These are phyloP conservation scores for Babesia bovis DNA, from an alignment of 169 alveolate species.

Conservation along the genomic window DNA sequence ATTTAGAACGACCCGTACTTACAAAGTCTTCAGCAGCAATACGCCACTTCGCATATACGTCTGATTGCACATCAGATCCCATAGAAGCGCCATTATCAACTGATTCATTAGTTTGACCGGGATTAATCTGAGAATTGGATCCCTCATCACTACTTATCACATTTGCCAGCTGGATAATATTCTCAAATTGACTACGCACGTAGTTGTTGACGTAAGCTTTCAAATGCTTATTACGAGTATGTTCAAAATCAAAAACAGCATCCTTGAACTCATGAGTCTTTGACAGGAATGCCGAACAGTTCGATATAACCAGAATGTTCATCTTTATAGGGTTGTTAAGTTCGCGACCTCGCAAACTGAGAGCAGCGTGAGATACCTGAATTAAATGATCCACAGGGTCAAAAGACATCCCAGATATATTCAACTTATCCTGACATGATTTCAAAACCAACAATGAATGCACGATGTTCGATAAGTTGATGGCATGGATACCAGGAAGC, in stretches of 20 bases:
- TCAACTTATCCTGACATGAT: neutral
- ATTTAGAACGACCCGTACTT: neutral
- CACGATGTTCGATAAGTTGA: conserved; percentile 48
- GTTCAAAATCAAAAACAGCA: neutral
- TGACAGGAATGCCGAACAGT: conserved; percentile 22
- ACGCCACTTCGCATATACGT: conserved; percentile 7
- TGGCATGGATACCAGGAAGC: conserved; percentile 54
- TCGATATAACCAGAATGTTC: conserved; percentile 23
- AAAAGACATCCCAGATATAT: neutral
- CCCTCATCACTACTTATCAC: neutral
- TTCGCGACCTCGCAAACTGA: conserved; percentile 6
- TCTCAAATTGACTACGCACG: conserved; percentile 1
- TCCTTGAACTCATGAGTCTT: neutral
- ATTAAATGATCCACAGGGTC: conserved; percentile 14
- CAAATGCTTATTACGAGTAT: neutral
- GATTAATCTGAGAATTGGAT: neutral
- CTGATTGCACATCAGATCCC: neutral
- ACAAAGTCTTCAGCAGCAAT: conserved; percentile 12
- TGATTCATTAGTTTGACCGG: neutral
- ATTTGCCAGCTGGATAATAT: conserved; percentile 5
- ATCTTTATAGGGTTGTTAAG: conserved; percentile 12
- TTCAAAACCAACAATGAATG: neutral
- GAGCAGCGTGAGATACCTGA: neutral
- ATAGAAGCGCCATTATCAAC: neutral
- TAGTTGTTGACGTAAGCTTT: conserved; percentile 13